Evolutionary conservation across 495 filamentous ascomycete genomes (phyloP).

Genomic region (Terfezia boudieri): DNA sequence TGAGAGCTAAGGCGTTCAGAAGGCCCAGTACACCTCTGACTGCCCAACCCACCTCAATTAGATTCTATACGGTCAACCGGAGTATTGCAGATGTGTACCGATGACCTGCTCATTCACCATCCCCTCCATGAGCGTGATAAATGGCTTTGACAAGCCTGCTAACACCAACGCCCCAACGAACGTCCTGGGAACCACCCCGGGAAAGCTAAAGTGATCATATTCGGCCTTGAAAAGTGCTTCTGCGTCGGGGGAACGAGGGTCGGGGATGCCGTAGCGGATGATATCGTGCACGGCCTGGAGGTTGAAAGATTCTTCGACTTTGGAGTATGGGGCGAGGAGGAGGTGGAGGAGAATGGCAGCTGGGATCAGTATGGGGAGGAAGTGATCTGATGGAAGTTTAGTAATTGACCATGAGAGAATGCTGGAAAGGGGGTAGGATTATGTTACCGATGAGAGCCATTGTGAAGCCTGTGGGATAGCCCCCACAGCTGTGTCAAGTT

Average conservation of each 20-base stretch:
- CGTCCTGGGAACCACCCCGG: slow-evolving; percentile 74
- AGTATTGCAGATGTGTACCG: slow-evolving; percentile 15
- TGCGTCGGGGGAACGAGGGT: slow-evolving; percentile 23
- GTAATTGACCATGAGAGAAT: not conserved
- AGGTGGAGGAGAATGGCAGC: slow-evolving; percentile 52
- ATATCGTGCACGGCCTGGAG: slow-evolving; percentile 90
- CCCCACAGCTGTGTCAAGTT: not conserved
- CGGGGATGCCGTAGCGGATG: slow-evolving; percentile 50
- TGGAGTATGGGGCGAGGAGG: slow-evolving; percentile 67
- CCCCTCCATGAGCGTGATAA: slow-evolving; percentile 27
- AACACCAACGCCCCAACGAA: slow-evolving; percentile 63
- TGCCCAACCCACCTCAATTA: slow-evolving; percentile 20
- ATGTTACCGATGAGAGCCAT: slow-evolving; percentile 7
- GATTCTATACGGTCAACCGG: slow-evolving; percentile 21
- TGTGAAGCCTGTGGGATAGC: slow-evolving; percentile 2
- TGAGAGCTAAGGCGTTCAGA: slow-evolving; percentile 46
- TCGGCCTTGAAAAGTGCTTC: slow-evolving; percentile 26
- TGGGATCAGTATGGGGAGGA: slow-evolving; percentile 37
- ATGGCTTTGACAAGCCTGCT: slow-evolving; percentile 41
- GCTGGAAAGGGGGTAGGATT: not conserved
- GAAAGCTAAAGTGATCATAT: slow-evolving; percentile 85
- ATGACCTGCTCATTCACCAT: slow-evolving; percentile 30
- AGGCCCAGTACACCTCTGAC: slow-evolving; percentile 62
- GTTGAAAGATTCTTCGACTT: slow-evolving; percentile 98
- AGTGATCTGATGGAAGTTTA: slow-evolving; percentile 22